Conservation (phyloP, 2,329 filamentous ascomycete species). For the Penicillium brasilianum region DNA sequence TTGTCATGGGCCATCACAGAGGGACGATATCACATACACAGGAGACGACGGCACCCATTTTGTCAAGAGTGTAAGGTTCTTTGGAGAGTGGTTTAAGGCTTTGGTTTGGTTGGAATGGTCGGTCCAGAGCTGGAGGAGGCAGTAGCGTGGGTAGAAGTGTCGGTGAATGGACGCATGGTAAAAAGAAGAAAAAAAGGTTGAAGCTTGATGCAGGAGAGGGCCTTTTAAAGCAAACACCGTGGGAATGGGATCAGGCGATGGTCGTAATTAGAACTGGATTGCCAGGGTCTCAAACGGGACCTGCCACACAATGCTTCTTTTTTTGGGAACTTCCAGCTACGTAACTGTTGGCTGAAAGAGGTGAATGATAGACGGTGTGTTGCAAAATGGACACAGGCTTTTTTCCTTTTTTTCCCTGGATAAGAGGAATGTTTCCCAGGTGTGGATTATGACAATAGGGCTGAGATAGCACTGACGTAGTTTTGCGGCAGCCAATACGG, state of each 20-base stretch:
- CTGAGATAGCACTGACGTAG: conserved; percentile 25
- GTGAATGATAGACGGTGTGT: conserved; percentile 27
- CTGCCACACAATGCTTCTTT: conserved; percentile 1
- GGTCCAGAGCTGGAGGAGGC: conserved; percentile 37
- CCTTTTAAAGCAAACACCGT: conserved; percentile 10
- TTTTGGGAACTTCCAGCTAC: conserved; percentile 16
- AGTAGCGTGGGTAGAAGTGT: conserved; percentile 35
- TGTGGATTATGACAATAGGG: conserved; percentile 15
- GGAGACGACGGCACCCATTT: conserved; percentile 82
- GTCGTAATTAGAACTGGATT: conserved; percentile 8
- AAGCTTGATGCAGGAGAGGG: conserved; percentile 4
- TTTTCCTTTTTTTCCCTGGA: conserved; percentile 3
- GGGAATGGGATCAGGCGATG: conserved; percentile 8
- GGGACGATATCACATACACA: conserved; percentile 66
- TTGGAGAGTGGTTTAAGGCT: conserved; percentile 21
- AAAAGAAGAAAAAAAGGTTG: background rate
- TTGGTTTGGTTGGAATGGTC: conserved; percentile 20
- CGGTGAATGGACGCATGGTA: conserved; percentile 38
- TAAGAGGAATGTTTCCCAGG: conserved; percentile 12
- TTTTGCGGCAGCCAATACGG: background rate
- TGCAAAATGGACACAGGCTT: conserved; percentile 8
- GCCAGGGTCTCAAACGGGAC: background rate
- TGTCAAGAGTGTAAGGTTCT: conserved; percentile 38
- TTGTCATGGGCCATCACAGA: conserved; percentile 7
- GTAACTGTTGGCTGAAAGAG: conserved; percentile 27